Evolutionary conservation across 805 yeast species (phyloP).

Genomic region (Wickerhamiella allomyrinae): DNA sequence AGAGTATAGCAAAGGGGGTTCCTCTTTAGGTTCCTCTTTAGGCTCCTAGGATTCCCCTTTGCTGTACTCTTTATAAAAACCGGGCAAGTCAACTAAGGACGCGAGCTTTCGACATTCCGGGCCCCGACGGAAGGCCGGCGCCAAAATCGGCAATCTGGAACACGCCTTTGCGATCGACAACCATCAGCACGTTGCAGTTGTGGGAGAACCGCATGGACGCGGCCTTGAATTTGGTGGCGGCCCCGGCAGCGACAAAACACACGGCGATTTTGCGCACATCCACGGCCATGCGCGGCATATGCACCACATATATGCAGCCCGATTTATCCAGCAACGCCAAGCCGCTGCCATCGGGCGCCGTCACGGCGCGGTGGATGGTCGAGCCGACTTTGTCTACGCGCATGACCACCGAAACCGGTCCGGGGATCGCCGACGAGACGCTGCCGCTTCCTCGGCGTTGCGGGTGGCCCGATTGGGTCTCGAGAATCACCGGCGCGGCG

Average conservation of each 20-base stretch:
- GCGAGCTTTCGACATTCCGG: conserved; percentile 24
- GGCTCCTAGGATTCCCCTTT: no score
- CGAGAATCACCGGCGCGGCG: conserved; percentile 53
- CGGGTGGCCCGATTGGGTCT: conserved; percentile 26
- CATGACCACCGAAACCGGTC: conserved; percentile 46
- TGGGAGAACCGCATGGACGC: conserved; percentile 64
- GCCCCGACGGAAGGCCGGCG: conserved; percentile 56
- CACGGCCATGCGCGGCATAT: conserved; percentile 36
- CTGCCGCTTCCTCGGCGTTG: conserved; percentile 3
- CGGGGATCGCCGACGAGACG: conserved; percentile 24
- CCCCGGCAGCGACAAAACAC: conserved; percentile 66
- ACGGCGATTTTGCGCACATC: conserved; percentile 39
- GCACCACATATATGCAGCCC: conserved; percentile 59
- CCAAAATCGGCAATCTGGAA: conserved; percentile 75
- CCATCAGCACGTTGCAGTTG: conserved; percentile 66
- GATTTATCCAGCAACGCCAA: conserved; percentile 66
- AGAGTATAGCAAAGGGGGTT: no score
- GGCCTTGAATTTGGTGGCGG: conserved; percentile 57
- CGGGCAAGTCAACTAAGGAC: conserved; percentile 10
- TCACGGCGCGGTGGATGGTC: conserved; percentile 53
- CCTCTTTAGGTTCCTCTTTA: no score
- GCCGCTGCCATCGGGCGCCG: conserved; percentile 79
- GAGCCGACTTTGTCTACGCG: conserved; percentile 72
- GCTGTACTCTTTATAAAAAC: no score
- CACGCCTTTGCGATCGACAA: conserved; percentile 69